These are phyloP conservation scores for Colletotrichum lentis DNA, from an alignment of 2,329 filamentous ascomycete species.

Conservation along the genomic window DNA sequence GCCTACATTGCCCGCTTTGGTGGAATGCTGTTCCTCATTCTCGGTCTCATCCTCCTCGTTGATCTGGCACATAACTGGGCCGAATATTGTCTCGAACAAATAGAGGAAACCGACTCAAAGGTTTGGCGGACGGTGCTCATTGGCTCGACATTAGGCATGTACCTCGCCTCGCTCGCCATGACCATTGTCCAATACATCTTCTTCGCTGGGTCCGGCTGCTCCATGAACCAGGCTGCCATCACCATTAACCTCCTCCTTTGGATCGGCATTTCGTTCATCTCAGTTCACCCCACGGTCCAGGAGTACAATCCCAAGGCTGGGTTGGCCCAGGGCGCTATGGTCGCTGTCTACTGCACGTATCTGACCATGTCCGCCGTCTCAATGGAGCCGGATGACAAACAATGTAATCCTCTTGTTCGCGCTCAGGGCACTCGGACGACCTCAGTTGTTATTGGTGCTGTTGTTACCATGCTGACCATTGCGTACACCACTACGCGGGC, in stretches of 20 bases:
- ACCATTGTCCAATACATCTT: constrained; percentile 97
- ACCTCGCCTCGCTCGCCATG: constrained; percentile 88
- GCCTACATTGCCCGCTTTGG: constrained; percentile 90
- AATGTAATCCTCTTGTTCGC: constrained; percentile 90
- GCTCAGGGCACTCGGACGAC: constrained; percentile 89
- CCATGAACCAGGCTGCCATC: constrained; percentile 97
- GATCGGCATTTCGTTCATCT: constrained; percentile 80
- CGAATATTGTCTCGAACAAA: constrained; percentile 92
- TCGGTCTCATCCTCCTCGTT: constrained; percentile 90
- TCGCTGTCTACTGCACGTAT: constrained; percentile 97
- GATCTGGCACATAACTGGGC: constrained; percentile 97
- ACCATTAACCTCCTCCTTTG: constrained; percentile 91
- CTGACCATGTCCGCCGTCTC: constrained; percentile 97
- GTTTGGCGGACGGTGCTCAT: constrained; percentile 88
- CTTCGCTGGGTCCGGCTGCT: constrained; percentile 82
- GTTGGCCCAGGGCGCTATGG: constrained; percentile 96
- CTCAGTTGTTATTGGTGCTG: constrained; percentile 88
- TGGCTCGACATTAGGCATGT: constrained; percentile 93
- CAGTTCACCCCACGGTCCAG: constrained; percentile 89
- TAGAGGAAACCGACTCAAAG: constrained; percentile 85
- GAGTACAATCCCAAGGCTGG: constrained; percentile 93
- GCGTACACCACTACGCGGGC: constrained; percentile 97
- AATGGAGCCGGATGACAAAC: constrained; percentile 94
- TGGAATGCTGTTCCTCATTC: constrained; percentile 91
- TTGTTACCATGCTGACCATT: constrained; percentile 95